Evolutionary conservation across 768 basidiomycete genomes (phyloP).

Genomic region (Imleria badia): DNA sequence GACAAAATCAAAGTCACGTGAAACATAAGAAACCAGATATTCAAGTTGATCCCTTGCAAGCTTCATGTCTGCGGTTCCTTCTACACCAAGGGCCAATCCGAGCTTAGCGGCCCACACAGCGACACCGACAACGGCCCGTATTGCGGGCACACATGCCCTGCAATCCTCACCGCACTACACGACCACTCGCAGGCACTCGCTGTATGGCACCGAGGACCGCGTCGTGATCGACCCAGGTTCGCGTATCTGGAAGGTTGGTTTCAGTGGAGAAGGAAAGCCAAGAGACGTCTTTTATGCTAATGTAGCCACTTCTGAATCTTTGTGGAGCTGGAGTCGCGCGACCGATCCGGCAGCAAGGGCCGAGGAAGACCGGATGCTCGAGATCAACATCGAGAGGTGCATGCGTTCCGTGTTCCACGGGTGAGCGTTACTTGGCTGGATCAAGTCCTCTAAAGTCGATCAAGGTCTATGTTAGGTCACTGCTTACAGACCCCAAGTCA

Average conservation of each 20-base stretch:
- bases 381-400: slow-evolving; percentile 63
- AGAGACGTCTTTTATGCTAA: slow-evolving; percentile 79
- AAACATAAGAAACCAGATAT: rapidly evolving
- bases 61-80: slow-evolving; percentile 34
- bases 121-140: slow-evolving; percentile 59
- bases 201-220: slow-evolving; percentile 96
- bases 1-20: slow-evolving; percentile 14
- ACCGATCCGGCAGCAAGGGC: slow-evolving; percentile 53
- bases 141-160: slow-evolving; percentile 46
- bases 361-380: slow-evolving; percentile 75
- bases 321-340: slow-evolving; percentile 65
- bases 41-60: neutral
- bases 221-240: slow-evolving; percentile 95
- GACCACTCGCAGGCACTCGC: slow-evolving; percentile 83
- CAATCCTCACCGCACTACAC: slow-evolving; percentile 82
- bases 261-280: slow-evolving; percentile 92
- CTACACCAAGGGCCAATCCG: slow-evolving; percentile 33
- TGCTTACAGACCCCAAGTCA: slow-evolving; percentile 92
- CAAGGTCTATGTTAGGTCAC: slow-evolving; percentile 54
- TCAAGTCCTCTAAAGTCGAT: slow-evolving; percentile 3
- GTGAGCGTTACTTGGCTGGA: slow-evolving; percentile 43
- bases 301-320: slow-evolving; percentile 37
- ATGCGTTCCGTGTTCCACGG: slow-evolving; percentile 81
- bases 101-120: slow-evolving; percentile 31
- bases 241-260: slow-evolving; percentile 94